These are phyloP conservation scores for Lactarius hengduanensis DNA, from an alignment of 768 basidiomycete species.

Conservation along the genomic window DNA sequence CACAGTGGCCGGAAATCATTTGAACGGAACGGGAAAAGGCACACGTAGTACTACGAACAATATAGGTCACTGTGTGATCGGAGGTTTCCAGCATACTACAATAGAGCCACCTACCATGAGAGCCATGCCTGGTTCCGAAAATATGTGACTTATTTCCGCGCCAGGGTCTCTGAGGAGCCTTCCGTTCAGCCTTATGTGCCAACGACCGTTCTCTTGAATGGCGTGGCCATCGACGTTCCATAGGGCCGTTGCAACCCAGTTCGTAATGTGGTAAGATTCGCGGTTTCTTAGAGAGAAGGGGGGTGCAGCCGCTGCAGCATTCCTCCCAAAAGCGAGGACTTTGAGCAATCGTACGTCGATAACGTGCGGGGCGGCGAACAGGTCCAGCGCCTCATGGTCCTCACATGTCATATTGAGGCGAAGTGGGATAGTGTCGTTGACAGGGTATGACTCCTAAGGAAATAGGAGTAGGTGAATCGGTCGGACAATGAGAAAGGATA, in stretches of 20 bases:
- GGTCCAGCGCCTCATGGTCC: conserved; percentile 6
- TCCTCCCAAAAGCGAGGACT: conserved; percentile 20
- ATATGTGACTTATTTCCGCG: conserved; percentile 7
- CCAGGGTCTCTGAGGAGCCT: neutral
- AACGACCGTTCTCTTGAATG: neutral
- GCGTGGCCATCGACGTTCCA: conserved; percentile 13
- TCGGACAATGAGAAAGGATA: neutral
- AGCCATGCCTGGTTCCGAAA: conserved; percentile 6
- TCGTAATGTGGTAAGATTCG: neutral
- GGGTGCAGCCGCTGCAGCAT: neutral
- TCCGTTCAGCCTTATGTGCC: conserved; percentile 18
- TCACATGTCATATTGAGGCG: conserved; percentile 16
- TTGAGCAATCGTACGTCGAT: conserved; percentile 24
- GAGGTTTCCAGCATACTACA: neutral
- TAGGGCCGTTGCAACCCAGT: conserved; percentile 15
- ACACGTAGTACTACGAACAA: conserved; percentile 11
- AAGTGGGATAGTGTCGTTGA: conserved; percentile 17
- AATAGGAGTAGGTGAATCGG: neutral
- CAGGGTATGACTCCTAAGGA: conserved; percentile 5
- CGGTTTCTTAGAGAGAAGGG: conserved; percentile 7
- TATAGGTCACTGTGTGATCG: neutral
- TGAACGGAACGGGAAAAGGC: conserved; percentile 12
- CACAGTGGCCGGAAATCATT: neutral
- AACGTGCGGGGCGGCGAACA: conserved; percentile 8
- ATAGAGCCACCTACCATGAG: conserved; percentile 15